Evolutionary conservation across 2,329 filamentous ascomycete species (phyloP).

Genomic region (Aspergillus brunneoviolaceus): DNA sequence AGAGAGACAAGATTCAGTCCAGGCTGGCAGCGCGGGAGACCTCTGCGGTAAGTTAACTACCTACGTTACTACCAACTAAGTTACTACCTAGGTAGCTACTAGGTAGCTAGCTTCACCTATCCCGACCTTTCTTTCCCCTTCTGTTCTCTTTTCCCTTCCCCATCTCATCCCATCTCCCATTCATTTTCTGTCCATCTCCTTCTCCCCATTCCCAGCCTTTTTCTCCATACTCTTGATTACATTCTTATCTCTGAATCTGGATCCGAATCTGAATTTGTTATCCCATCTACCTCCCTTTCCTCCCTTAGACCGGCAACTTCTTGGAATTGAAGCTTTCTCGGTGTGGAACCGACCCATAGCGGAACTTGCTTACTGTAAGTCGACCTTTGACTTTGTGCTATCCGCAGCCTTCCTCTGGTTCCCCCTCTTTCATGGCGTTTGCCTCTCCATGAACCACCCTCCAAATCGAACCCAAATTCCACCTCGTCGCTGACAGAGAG

Average conservation of each 20-base stretch:
- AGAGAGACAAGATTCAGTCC: not conserved
- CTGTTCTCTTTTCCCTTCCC: slow-evolving; percentile 8
- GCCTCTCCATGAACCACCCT: not conserved
- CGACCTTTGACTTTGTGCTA: slow-evolving; percentile 1
- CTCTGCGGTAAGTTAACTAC: too few relatives aligned
- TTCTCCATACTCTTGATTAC: not conserved
- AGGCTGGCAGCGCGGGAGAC: too few relatives aligned
- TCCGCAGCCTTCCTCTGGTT: not conserved
- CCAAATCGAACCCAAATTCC: not conserved
- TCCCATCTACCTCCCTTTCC: not conserved
- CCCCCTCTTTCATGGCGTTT: not conserved
- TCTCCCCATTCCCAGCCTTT: not conserved
- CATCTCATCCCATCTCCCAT: not conserved
- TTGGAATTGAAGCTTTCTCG: not conserved
- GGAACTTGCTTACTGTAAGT: slow-evolving; percentile 9
- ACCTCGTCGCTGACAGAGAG: not conserved
- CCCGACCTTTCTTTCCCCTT: slow-evolving; percentile 6
- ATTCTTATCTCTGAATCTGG: not conserved
- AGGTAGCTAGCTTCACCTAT: slow-evolving; percentile 4
- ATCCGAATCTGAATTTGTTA: too few relatives aligned
- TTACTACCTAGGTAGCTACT: too few relatives aligned
- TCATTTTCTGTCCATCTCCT: slow-evolving; percentile 4
- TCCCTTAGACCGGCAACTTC: not conserved
- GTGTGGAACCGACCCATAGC: not conserved
- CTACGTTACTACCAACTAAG: too few relatives aligned